Conservation (phyloP, 1,139 yeast genomes). For the Pneumocystis jirovecii region DNA sequence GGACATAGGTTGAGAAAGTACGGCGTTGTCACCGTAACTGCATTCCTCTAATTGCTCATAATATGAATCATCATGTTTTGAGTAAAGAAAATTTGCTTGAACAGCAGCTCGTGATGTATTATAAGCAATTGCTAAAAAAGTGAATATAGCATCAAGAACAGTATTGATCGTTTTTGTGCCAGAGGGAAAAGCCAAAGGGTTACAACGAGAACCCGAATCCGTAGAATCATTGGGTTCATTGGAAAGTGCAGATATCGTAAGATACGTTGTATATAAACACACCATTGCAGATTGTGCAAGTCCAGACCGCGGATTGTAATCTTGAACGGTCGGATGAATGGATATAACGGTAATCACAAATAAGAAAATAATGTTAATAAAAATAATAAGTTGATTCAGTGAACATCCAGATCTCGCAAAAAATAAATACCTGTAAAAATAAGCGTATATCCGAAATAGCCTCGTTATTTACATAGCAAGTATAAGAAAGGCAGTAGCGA, state of each 20-base stretch:
- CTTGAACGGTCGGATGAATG: constrained; percentile 73
- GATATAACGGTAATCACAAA: constrained; percentile 55
- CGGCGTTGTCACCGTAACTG: constrained; percentile 20
- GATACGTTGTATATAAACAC: constrained; percentile 78
- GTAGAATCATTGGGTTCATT: constrained; percentile 84
- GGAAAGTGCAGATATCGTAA: constrained; percentile 85
- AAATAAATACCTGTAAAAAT: constrained; percentile 35
- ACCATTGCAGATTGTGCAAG: constrained; percentile 96
- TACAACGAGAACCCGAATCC: constrained; percentile 35
- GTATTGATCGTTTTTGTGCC: constrained; percentile 87
- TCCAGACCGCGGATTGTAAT: constrained; percentile 87
- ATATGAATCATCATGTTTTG: neutral
- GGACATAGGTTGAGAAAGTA: constrained; percentile 37
- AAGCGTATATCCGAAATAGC: neutral
- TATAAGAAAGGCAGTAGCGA: constrained; percentile 56
- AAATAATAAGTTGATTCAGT: constrained; percentile 80
- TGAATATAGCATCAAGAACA: constrained; percentile 80
- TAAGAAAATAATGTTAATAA: constrained; percentile 54
- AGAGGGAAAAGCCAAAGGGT: constrained; percentile 68
- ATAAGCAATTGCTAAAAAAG: constrained; percentile 89
- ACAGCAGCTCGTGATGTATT: constrained; percentile 96
- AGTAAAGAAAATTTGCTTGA: constrained; percentile 21
- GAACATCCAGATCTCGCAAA: constrained; percentile 77
- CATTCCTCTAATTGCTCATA: constrained; percentile 18
- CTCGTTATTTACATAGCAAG: constrained; percentile 37